Percentiles rank a stretch among this genome's conserved stretches.
These are phyloP conservation scores for Ophiocordyceps unilateralis DNA, from an alignment of 2,329 filamentous ascomycete genomes.

Conservation along the genomic window DNA sequence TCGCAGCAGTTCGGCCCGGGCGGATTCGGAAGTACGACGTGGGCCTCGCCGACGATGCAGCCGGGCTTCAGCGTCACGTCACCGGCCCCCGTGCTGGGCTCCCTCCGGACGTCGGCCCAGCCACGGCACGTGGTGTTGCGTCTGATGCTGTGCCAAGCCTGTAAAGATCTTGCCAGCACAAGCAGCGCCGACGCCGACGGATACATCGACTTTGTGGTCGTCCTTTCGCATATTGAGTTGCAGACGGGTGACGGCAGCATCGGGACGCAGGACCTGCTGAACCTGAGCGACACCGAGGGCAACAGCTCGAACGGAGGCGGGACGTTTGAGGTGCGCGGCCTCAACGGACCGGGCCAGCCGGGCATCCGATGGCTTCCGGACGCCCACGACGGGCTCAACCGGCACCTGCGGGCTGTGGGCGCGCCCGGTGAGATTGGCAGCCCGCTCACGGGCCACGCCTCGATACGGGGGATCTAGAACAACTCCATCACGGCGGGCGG, in stretches of 20 bases:
- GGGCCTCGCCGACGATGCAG: conserved; percentile 17
- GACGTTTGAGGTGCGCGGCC: conserved; percentile 53
- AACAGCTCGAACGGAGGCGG: conserved; percentile 76
- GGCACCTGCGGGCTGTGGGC: conserved; percentile 27
- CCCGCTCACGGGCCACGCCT: conserved; percentile 32
- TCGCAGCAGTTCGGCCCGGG: conserved; percentile 26
- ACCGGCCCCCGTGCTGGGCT: conserved; percentile 11
- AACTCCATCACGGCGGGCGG: conserved; percentile 3
- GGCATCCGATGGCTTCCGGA: conserved; percentile 40
- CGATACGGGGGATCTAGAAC: conserved; percentile 18
- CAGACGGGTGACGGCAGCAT: conserved; percentile 23
- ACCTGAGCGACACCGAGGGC: conserved; percentile 83
- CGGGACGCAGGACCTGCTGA: conserved; percentile 51
- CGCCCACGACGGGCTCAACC: conserved; percentile 21
- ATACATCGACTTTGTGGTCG: conserved; percentile 50
- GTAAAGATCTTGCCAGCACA: conserved; percentile 38
- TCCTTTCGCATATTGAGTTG: conserved; percentile 49
- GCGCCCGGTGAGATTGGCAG: conserved; percentile 55
- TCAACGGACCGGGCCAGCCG: conserved; percentile 17
- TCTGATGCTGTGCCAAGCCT: conserved; percentile 60
- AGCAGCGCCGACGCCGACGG: conserved; percentile 31
- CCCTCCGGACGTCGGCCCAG: conserved; percentile 22
- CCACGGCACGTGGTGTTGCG: conserved; percentile 54
- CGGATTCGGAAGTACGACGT: conserved; percentile 24
- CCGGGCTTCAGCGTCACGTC: conserved; percentile 18